These are phyloP conservation scores for Nitzschia inconspicua DNA, from an alignment of 108 stramenopile genomes.

Conservation along the genomic window DNA sequence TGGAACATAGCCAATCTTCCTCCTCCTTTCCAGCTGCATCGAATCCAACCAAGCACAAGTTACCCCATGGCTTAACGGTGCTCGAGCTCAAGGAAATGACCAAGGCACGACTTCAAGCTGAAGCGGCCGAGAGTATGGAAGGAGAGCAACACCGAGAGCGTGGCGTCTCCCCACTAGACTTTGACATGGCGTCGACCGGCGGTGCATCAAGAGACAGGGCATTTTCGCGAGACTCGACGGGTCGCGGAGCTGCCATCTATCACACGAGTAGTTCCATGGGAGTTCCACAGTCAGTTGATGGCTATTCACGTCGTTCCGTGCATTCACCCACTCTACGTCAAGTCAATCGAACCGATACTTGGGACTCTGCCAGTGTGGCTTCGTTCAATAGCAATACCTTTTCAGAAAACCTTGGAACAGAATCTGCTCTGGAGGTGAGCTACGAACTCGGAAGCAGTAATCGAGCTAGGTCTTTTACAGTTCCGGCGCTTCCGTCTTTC, in stretches of 20 bases:
- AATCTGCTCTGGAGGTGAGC: conserved; percentile 17
- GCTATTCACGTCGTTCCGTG: conserved; percentile 3
- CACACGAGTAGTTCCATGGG: conserved; percentile 19
- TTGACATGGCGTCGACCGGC: conserved; percentile 18
- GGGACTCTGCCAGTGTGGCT: conserved; percentile 54
- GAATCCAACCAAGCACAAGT: conserved; percentile 34
- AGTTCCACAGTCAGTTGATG: background rate
- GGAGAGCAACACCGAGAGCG: background rate
- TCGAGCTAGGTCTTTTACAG: conserved; percentile 11
- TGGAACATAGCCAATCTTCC: too few species aligned
- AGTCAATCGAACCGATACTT: conserved; percentile 25
- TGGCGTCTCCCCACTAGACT: conserved; percentile 27
- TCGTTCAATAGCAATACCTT: conserved; percentile 43
- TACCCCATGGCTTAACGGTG: conserved; percentile 90
- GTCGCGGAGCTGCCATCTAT: conserved; percentile 24
- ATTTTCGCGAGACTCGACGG: conserved; percentile 12
- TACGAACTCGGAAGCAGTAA: background rate
- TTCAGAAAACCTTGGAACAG: conserved; percentile 56
- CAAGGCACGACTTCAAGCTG: conserved; percentile 75
- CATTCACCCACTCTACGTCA: background rate
- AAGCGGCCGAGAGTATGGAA: conserved; percentile 37
- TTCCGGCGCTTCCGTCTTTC: conserved; percentile 1
- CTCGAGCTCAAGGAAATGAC: conserved; percentile 94
- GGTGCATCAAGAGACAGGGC: conserved; percentile 14
- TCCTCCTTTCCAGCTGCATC: too few species aligned